Evolutionary conservation across 2,329 filamentous ascomycete species (phyloP).

Genomic region (Trichophyton mentagrophytes): DNA sequence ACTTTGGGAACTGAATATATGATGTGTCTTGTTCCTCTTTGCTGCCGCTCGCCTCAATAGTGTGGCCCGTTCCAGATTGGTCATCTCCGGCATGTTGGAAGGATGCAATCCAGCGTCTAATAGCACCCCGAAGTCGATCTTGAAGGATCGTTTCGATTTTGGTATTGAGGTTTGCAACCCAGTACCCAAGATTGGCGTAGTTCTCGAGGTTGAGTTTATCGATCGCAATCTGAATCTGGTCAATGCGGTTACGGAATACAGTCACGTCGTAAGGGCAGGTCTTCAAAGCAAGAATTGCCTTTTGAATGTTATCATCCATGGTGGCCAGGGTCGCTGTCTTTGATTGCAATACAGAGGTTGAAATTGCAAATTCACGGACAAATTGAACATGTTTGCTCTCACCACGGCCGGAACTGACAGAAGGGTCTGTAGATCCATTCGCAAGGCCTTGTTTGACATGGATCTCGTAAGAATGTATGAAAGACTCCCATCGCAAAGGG

Average conservation of each 20-base stretch:
- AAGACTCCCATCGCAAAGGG: slow-evolving; percentile 90
- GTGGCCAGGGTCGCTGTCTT: slow-evolving; percentile 69
- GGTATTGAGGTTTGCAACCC: slow-evolving; percentile 77
- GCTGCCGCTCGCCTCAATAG: slow-evolving; percentile 13
- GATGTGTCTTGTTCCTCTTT: slow-evolving; percentile 20
- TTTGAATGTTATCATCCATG: slow-evolving; percentile 71
- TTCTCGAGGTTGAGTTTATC: slow-evolving; percentile 95
- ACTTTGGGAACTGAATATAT: slow-evolving; percentile 31
- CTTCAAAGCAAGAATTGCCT: slow-evolving; percentile 68
- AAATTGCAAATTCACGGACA: slow-evolving; percentile 79
- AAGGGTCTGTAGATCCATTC: slow-evolving; percentile 47
- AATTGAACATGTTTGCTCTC: slow-evolving; percentile 96
- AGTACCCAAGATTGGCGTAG: slow-evolving; percentile 81
- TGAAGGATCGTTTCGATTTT: slow-evolving; percentile 72
- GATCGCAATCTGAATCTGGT: slow-evolving; percentile 78
- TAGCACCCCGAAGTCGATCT: slow-evolving; percentile 68
- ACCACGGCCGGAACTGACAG: slow-evolving; percentile 43
- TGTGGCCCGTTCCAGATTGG: slow-evolving; percentile 16
- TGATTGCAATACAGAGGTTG: slow-evolving; percentile 73
- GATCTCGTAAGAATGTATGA: slow-evolving; percentile 91
- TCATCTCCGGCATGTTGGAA: slow-evolving; percentile 51
- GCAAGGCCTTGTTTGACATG: slow-evolving; percentile 56
- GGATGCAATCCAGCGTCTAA: slow-evolving; percentile 73
- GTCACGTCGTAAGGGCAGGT: slow-evolving; percentile 69
- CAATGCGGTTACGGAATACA: slow-evolving; percentile 68